Conservation (phyloP, 225 moss, liverwort and hornwort genomes). For the Sphagnum tenellum region DNA sequence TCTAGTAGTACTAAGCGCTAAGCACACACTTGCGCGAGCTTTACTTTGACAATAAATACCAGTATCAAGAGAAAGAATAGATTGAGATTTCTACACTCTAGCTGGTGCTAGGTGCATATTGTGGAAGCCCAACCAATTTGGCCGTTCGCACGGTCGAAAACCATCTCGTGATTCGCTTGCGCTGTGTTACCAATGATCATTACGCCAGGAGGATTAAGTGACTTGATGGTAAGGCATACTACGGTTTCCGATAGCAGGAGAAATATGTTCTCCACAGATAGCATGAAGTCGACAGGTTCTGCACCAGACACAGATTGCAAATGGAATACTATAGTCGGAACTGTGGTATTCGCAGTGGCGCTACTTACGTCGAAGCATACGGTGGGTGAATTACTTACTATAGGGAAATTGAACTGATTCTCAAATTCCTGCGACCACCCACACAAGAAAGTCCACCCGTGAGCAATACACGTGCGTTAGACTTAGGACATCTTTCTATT, state of each 20-base stretch:
- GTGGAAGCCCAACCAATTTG: constrained; percentile 21
- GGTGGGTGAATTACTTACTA: no score
- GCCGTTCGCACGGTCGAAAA: constrained; percentile 6
- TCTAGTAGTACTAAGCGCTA: no score
- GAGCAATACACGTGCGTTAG: no score
- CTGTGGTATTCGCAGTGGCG: neutral
- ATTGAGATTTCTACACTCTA: no score
- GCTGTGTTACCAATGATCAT: constrained; percentile 26
- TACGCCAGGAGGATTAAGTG: neutral
- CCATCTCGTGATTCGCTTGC: constrained; percentile 20
- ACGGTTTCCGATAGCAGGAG: neutral
- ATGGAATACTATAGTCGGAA: constrained; percentile 13
- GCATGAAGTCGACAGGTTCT: neutral
- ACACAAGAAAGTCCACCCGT: no score
- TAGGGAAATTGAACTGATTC: no score
- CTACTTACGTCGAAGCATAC: neutral
- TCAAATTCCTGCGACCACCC: no score
- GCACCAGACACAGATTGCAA: constrained; percentile 8
- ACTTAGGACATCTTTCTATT: no score
- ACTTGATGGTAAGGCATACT: constrained; percentile 9
- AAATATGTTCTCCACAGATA: constrained; percentile 14
- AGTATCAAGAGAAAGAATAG: no score
- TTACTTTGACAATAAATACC: no score
- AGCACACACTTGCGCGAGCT: no score
- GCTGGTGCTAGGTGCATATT: constrained; percentile 4